Conservation (phyloP, 2,329 filamentous ascomycete genomes). For the Leptographium wingfieldii region DNA sequence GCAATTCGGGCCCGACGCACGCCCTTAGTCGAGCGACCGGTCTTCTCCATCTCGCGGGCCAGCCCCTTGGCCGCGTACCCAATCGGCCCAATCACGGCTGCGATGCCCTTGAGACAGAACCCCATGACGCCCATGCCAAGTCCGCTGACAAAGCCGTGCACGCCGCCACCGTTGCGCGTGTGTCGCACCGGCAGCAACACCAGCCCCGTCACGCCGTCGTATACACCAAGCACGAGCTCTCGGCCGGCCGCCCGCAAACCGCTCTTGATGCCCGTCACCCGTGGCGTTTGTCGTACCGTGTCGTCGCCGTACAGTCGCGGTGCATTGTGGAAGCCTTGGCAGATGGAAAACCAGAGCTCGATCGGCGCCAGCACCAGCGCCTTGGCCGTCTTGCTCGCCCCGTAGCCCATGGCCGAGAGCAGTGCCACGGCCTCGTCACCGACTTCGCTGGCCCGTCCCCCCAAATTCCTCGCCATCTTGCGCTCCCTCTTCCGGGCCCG, state of each 20-base stretch:
- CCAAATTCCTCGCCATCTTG: conserved; percentile 3
- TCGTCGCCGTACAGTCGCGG: conserved; percentile 58
- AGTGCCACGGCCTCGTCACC: conserved; percentile 25
- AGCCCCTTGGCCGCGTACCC: conserved; percentile 54
- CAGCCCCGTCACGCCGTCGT: conserved; percentile 52
- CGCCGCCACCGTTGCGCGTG: conserved; percentile 37
- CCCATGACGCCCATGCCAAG: conserved; percentile 51
- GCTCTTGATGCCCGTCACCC: conserved; percentile 52
- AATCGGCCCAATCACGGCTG: conserved; percentile 46
- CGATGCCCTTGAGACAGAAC: conserved; percentile 51
- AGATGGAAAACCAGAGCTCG: conserved; percentile 46
- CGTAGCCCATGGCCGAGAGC: conserved; percentile 36
- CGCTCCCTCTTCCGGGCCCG: no score
- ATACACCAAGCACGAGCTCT: conserved; percentile 51
- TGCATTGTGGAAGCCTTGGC: conserved; percentile 59
- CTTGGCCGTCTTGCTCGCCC: conserved; percentile 35
- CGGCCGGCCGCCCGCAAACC: conserved; percentile 47
- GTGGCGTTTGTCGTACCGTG: conserved; percentile 50
- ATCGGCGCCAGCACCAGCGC: conserved; percentile 46
- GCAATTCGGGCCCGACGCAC: conserved; percentile 45
- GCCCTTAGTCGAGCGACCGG: conserved; percentile 37
- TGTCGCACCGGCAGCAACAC: conserved; percentile 46
- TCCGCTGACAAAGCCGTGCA: conserved; percentile 34
- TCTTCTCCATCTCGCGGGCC: conserved; percentile 44
- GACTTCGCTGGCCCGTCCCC: background rate